Percentiles rank a stretch among this genome's conserved stretches.
These are phyloP conservation scores for Leishmania gerbilli DNA, from an alignment of 208 protist genomes.

Conservation along the genomic window DNA sequence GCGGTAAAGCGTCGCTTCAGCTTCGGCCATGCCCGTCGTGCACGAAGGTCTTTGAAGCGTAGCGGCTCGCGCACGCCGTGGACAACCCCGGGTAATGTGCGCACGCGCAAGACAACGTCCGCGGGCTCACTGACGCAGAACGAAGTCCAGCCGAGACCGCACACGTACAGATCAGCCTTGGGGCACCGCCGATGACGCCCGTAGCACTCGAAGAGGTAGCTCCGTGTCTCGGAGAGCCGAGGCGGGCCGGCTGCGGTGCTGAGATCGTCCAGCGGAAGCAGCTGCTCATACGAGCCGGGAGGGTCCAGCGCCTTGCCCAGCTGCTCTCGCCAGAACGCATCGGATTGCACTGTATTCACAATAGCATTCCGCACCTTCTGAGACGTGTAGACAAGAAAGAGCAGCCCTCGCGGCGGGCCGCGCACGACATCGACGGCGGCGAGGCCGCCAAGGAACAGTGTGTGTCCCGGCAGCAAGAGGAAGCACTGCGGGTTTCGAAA, in stretches of 20 bases:
- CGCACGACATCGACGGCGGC: constrained; percentile 86
- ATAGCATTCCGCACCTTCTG: constrained; percentile 85
- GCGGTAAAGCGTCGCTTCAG: constrained; percentile 74
- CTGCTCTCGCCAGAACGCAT: constrained; percentile 85
- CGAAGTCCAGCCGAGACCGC: constrained; percentile 85
- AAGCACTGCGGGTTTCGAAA: constrained; percentile 89
- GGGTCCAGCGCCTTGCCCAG: constrained; percentile 79
- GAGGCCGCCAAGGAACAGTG: constrained; percentile 84
- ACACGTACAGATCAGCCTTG: constrained; percentile 91
- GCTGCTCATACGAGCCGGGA: constrained; percentile 81
- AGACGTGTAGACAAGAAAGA: constrained; percentile 91
- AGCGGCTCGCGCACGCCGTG: constrained; percentile 90
- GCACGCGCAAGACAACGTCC: constrained; percentile 91
- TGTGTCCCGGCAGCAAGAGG: constrained; percentile 80
- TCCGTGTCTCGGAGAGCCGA: constrained; percentile 64
- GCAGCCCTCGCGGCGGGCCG: constrained; percentile 64
- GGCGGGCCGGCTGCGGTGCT: constrained; percentile 25
- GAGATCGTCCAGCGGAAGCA: constrained; percentile 33
- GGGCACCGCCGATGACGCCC: constrained; percentile 65
- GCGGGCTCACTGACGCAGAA: constrained; percentile 81
- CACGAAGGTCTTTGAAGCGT: constrained; percentile 85
- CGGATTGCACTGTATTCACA: constrained; percentile 68
- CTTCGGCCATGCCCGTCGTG: constrained; percentile 74
- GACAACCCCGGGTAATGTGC: constrained; percentile 87
- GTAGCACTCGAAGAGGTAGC: constrained; percentile 92